These are phyloP conservation scores for Vanrija humicola DNA, from an alignment of 1,284 basidiomycete species.

Conservation along the genomic window DNA sequence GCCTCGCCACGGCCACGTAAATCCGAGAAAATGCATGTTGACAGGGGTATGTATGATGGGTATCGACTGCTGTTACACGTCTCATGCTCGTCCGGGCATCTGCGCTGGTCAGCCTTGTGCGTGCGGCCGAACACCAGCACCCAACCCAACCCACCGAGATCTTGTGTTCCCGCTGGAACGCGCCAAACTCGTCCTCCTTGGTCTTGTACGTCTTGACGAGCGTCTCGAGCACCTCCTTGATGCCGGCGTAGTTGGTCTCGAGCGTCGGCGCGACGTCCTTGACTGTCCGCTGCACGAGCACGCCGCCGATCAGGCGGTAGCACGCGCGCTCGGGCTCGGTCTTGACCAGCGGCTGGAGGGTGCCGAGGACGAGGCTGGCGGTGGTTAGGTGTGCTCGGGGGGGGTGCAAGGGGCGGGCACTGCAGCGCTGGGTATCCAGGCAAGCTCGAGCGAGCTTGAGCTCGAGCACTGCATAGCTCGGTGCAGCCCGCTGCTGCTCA, in stretches of 20 bases:
- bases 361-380: slow-evolving; percentile 78
- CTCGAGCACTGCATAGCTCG: too few species aligned
- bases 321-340: slow-evolving; percentile 88
- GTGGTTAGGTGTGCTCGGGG: not conserved
- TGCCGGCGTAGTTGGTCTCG: slow-evolving; percentile 81
- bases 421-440: too few species aligned
- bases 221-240: slow-evolving; percentile 69
- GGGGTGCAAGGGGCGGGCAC: not conserved
- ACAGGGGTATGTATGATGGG: slow-evolving; percentile 2
- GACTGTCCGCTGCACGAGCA: slow-evolving; percentile 92
- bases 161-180: slow-evolving; percentile 76
- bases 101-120: not conserved
- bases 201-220: slow-evolving; percentile 79
- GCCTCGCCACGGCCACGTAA: not conserved
- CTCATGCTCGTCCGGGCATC: slow-evolving; percentile 11
- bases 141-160: slow-evolving; percentile 55
- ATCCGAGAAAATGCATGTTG: slow-evolving; percentile 8
- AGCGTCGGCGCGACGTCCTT: slow-evolving; percentile 89
- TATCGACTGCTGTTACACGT: slow-evolving; percentile 9
- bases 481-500: too few species aligned
- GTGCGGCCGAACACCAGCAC: too few species aligned
- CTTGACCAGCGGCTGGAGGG: slow-evolving; percentile 63
- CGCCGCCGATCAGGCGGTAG: slow-evolving; percentile 93
- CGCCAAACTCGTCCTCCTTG: slow-evolving; percentile 79
- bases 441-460: too few species aligned